Evolutionary conservation across 345 rosid genomes (phyloP), one percentile per base, ranked within the genome.

Genomic region (Erodium maritimum): DNA sequence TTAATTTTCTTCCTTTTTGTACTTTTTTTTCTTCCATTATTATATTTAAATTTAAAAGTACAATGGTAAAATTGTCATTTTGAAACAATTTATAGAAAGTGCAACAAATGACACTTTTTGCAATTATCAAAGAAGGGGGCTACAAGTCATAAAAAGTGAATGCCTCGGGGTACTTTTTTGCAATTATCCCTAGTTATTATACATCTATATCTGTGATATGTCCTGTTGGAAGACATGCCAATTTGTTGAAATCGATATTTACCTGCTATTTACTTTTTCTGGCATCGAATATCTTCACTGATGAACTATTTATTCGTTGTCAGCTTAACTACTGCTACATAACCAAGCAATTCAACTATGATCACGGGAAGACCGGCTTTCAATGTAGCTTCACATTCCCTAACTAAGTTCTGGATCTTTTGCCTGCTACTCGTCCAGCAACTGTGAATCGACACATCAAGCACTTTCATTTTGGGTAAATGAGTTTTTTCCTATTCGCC

Each of bases 241-340:
- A 42, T 42, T 42, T 14, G 46, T 37, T 42, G 6, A 7, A 7
- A 42, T 42, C 14, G 17, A 42, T 7, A 12, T 42, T 42, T 10
- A 14, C 16, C 48, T 42, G 48, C 14, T 11, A 7, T 42, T 42
- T 42, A 42, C 8, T 5, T 12, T 37, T 37, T 37, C 46, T 37
- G 46, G 46, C 46, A 37, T 52, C 21, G 12, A 58, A 46, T 62
- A 52, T 64, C 23, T 61, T 67, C 23, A 56, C 71, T 68, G 58
- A 60, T 52, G 33, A 34, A 56, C 67, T 19, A 29, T 64, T 60
- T 29, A 29, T 29, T 56, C 62, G 54, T 60, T 71, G 34, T 46
- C 80, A 88, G 96, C 18, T 85, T 59, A 88, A 88, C 60, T 88
- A 85, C 79, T 85, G 85, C 79, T 68, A 73, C 55, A 66, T 85